phyloP scores from a whole-genome alignment of 495 filamentous ascomycete genomes.

The Articulospora tetracladia region DNA sequence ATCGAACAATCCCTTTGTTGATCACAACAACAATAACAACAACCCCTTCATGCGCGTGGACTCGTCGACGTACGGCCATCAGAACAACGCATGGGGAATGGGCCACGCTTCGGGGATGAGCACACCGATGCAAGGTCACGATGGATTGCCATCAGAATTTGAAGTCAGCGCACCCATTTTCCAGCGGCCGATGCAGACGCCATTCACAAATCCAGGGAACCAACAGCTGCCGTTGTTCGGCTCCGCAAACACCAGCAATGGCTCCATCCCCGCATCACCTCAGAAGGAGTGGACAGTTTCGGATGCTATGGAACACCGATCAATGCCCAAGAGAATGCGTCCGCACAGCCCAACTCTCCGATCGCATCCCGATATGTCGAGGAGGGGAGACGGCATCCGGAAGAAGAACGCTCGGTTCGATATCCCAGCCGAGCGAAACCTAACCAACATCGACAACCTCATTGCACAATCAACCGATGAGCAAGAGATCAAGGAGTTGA shows the following conservation, averaged over 20 bases:
- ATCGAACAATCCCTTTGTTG: slow-evolving; percentile 60
- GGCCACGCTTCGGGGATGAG: slow-evolving; percentile 40
- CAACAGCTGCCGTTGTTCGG: slow-evolving; percentile 48
- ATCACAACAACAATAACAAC: slow-evolving; percentile 43
- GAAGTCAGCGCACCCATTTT: slow-evolving; percentile 44
- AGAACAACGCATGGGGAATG: slow-evolving; percentile 48
- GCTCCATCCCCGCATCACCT: slow-evolving; percentile 46
- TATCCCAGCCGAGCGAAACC: slow-evolving; percentile 88
- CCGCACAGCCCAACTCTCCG: slow-evolving; percentile 69
- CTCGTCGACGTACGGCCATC: slow-evolving; percentile 43
- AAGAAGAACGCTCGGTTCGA: slow-evolving; percentile 99
- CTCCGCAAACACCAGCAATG: slow-evolving; percentile 36
- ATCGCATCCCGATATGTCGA: slow-evolving; percentile 73
- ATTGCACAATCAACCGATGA: slow-evolving; percentile 88
- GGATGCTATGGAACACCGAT: slow-evolving; percentile 52
- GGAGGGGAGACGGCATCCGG: slow-evolving; percentile 82
- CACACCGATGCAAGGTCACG: slow-evolving; percentile 49
- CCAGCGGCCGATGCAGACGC: slow-evolving; percentile 45
- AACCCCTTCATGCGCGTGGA: slow-evolving; percentile 56
- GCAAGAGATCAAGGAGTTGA: slow-evolving; percentile 94
- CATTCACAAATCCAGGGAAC: slow-evolving; percentile 43
- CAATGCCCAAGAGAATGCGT: slow-evolving; percentile 67
- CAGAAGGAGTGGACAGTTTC: slow-evolving; percentile 51
- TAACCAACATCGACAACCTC: slow-evolving; percentile 91
- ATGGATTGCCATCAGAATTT: slow-evolving; percentile 60